Conservation (phyloP, 495 filamentous ascomycete genomes). For the Podospora conica region DNA sequence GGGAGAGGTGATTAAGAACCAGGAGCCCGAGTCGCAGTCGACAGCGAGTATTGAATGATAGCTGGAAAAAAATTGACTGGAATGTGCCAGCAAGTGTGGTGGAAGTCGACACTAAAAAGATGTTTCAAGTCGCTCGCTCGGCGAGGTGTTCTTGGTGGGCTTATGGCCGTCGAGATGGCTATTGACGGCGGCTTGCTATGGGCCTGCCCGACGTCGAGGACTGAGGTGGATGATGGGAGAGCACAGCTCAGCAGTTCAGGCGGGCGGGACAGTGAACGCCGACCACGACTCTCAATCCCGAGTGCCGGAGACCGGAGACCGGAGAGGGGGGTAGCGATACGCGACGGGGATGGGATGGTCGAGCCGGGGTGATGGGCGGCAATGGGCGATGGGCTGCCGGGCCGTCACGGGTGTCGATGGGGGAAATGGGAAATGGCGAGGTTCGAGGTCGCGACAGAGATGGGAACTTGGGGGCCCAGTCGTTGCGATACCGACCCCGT, state of each 20-base stretch:
- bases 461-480: too few relatives aligned
- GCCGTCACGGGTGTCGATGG: not conserved
- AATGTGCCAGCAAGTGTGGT: not conserved
- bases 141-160: not conserved
- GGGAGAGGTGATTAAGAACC: not conserved
- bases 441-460: conserved; percentile 2
- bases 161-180: not conserved
- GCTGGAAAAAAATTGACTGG: not conserved
- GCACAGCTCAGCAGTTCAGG: too few relatives aligned
- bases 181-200: not conserved
- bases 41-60: not conserved
- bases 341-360: not conserved
- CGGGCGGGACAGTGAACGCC: too few relatives aligned
- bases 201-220: not conserved
- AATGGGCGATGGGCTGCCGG: not conserved
- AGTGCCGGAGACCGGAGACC: not conserved
- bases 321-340: not conserved
- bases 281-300: not conserved
- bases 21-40: not conserved
- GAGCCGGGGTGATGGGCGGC: not conserved
- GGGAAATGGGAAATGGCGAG: not conserved
- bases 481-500: not conserved
- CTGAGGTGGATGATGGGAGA: not conserved
- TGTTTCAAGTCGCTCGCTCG: not conserved
- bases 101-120: not conserved